phyloP scores from a whole-genome alignment of 2,329 filamentous ascomycete species.

The Botrytis aclada region DNA sequence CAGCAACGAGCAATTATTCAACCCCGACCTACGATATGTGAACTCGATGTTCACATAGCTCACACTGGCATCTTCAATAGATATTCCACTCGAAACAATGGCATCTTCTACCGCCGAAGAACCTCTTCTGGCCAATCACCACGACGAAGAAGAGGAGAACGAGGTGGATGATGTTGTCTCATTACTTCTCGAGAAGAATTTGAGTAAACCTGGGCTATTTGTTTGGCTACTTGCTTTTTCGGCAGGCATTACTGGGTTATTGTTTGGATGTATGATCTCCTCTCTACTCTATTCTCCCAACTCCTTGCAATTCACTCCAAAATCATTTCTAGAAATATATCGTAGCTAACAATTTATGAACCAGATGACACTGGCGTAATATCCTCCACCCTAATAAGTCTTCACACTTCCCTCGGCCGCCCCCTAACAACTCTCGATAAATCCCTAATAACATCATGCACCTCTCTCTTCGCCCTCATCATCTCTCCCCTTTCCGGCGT shows the following conservation, averaged over 20 bases:
- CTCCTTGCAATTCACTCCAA: neutral
- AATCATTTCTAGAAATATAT: neutral
- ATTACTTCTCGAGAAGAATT: conserved; percentile 34
- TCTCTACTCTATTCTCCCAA: neutral
- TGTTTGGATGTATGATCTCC: conserved; percentile 58
- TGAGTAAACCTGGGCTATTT: conserved; percentile 44
- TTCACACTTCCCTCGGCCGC: conserved; percentile 55
- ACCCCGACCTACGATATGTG: neutral
- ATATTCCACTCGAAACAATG: conserved; percentile 11
- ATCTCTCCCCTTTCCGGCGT: conserved; percentile 62
- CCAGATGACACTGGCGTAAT: conserved; percentile 51
- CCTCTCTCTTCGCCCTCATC: conserved; percentile 62
- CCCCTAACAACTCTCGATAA: conserved; percentile 62
- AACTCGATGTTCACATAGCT: neutral
- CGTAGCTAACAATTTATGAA: neutral
- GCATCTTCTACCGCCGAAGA: conserved; percentile 11
- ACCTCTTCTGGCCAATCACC: conserved; percentile 13
- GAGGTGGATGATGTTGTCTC: conserved; percentile 28
- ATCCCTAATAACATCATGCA: conserved; percentile 68
- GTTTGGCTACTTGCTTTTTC: conserved; percentile 61
- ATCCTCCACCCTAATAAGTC: conserved; percentile 63
- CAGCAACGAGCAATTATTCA: neutral
- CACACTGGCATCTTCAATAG: conserved; percentile 2
- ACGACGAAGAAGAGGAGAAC: conserved; percentile 19
- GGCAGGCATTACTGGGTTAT: conserved; percentile 63